Percentiles rank a stretch among this genome's conserved stretches.
These are phyloP conservation scores for Macrophomina phaseolina DNA, from an alignment of 2,329 filamentous ascomycete genomes.

Conservation along the genomic window DNA sequence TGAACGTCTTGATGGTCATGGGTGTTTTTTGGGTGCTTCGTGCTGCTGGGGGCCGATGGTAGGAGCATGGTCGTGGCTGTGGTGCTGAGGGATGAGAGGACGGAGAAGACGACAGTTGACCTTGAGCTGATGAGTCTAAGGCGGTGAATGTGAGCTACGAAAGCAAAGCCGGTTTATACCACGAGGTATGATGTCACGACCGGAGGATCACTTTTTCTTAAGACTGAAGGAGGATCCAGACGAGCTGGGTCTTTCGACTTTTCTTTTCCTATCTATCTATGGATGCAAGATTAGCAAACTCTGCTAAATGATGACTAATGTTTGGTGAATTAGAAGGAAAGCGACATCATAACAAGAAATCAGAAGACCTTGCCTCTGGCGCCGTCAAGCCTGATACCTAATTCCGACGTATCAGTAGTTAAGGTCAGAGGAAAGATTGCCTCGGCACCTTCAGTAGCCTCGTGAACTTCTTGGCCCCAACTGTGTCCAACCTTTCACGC, in stretches of 20 bases:
- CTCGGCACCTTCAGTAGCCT: too few relatives aligned
- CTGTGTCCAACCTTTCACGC: too few relatives aligned
- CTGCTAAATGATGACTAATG: neutral
- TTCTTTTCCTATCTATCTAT: neutral
- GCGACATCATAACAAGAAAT: neutral
- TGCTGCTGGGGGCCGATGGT: neutral
- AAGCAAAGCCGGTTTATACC: neutral
- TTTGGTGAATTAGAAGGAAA: neutral
- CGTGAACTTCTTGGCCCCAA: too few relatives aligned
- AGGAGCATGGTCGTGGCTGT: neutral
- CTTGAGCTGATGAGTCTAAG: neutral
- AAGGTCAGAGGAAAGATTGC: too few relatives aligned
- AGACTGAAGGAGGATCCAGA: neutral
- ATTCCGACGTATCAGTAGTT: too few relatives aligned
- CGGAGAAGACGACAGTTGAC: neutral
- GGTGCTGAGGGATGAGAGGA: neutral
- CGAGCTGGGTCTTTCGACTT: neutral
- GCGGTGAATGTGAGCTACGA: neutral
- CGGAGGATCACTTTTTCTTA: neutral
- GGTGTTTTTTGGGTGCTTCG: neutral
- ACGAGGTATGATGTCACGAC: neutral
- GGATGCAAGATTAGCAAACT: neutral
- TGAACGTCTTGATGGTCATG: neutral
- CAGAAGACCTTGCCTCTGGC: neutral
- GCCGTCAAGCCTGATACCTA: too few relatives aligned